phyloP scores from a whole-genome alignment of 352 stramenopile genomes.

The Hyaloperonospora arabidopsidis region DNA sequence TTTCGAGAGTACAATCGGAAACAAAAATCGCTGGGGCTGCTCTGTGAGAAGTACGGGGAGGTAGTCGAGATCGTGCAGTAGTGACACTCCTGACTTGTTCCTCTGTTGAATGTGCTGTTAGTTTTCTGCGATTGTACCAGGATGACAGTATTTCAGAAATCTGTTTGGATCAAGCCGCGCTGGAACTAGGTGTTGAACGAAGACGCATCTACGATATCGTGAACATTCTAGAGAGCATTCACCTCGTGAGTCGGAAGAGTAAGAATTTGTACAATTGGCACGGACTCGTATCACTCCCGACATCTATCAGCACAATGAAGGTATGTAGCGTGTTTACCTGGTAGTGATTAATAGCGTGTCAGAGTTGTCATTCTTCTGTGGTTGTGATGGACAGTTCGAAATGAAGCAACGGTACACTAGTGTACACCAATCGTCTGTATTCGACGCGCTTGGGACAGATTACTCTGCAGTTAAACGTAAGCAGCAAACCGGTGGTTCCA shows the following conservation, averaged over 20 bases:
- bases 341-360: no score
- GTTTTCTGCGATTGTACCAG: constrained; percentile 72
- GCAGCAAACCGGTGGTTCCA: background rate
- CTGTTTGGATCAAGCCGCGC: constrained; percentile 60
- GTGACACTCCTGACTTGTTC: background rate
- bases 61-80: background rate
- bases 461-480: constrained; percentile 16
- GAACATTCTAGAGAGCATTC: constrained; percentile 95
- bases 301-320: constrained; percentile 68
- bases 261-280: constrained; percentile 96
- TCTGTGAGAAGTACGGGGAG: constrained; percentile 76
- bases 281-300: constrained; percentile 53
- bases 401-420: constrained; percentile 39
- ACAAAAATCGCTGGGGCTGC: constrained; percentile 76
- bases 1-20: constrained; percentile 85
- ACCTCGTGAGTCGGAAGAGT: constrained; percentile 91
- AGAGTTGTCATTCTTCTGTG: background rate
- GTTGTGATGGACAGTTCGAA: background rate
- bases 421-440: constrained; percentile 22
- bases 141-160: constrained; percentile 65
- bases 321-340: constrained; percentile 19
- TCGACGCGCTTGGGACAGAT: constrained; percentile 29
- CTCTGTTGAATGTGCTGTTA: constrained; percentile 11
- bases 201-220: constrained; percentile 97
- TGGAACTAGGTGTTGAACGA: constrained; percentile 83